Conservation (phyloP, 495 filamentous ascomycete species). For the Penicillium argentinense region DNA sequence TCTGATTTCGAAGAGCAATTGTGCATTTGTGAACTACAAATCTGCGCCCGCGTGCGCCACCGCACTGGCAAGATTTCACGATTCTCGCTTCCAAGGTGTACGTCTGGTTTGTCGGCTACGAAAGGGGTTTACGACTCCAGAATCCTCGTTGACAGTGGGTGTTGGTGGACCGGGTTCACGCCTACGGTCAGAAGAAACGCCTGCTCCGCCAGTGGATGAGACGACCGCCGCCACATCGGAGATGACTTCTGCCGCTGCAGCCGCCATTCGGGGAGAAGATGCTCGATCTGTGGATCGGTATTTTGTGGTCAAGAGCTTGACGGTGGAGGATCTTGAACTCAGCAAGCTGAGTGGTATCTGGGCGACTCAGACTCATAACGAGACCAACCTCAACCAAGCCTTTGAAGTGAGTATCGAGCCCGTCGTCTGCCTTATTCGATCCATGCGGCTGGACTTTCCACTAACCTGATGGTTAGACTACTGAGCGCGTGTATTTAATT, state of each 20-base stretch:
- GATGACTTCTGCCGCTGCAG: background rate
- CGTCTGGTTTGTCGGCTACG: slow-evolving; percentile 89
- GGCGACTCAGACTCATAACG: slow-evolving; percentile 96
- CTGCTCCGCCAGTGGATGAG: slow-evolving; percentile 9
- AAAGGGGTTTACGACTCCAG: slow-evolving; percentile 49
- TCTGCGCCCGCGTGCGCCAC: slow-evolving; percentile 73
- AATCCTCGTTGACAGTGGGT: slow-evolving; percentile 16
- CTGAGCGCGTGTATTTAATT: slow-evolving; percentile 89
- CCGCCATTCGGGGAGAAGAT: background rate
- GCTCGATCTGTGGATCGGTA: slow-evolving; percentile 62
- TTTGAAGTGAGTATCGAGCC: slow-evolving; percentile 74
- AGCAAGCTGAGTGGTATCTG: slow-evolving; percentile 85
- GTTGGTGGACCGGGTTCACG: background rate
- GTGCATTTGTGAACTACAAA: slow-evolving; percentile 95
- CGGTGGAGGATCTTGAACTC: slow-evolving; percentile 90
- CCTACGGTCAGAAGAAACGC: slow-evolving; percentile 6
- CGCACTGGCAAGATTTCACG: slow-evolving; percentile 83
- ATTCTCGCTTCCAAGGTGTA: slow-evolving; percentile 84
- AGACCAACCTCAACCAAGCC: slow-evolving; percentile 76
- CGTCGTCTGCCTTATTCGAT: no score
- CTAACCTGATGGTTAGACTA: slow-evolving; percentile 47
- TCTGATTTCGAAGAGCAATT: slow-evolving; percentile 96
- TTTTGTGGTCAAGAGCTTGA: slow-evolving; percentile 93
- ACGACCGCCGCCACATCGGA: background rate
- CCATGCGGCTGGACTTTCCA: background rate